Percentiles rank a stretch among this genome's conserved stretches.
These are phyloP conservation scores for Epichloe sylvatica DNA, from an alignment of 2,329 filamentous ascomycete genomes.

Conservation along the genomic window DNA sequence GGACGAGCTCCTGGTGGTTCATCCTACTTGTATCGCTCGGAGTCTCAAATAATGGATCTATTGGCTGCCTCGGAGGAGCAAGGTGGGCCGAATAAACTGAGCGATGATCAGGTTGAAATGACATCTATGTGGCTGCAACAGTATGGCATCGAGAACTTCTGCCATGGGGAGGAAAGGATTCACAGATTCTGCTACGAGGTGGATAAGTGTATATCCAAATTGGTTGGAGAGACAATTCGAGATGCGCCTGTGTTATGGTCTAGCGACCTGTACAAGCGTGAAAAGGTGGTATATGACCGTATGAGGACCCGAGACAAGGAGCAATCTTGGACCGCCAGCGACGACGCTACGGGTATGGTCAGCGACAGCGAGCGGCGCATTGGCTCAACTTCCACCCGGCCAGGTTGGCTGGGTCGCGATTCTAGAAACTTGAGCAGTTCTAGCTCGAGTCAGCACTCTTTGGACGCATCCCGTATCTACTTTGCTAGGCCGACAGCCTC, in stretches of 20 bases:
- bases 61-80: constrained; percentile 71
- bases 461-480: constrained; percentile 54
- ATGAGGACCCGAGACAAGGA: constrained; percentile 31
- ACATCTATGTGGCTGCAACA: constrained; percentile 71
- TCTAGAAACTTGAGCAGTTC: constrained; percentile 32
- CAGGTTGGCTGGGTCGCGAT: constrained; percentile 41
- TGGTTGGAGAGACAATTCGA: constrained; percentile 71
- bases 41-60: constrained; percentile 75
- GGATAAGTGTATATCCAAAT: constrained; percentile 68
- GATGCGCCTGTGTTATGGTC: constrained; percentile 86
- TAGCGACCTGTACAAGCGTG: constrained; percentile 72
- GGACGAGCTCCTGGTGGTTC: constrained; percentile 33
- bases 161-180: constrained; percentile 84
- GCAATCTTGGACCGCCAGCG: constrained; percentile 27
- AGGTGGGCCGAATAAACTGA: constrained; percentile 85
- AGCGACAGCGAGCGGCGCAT: constrained; percentile 42
- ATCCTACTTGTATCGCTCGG: constrained; percentile 64
- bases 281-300: constrained; percentile 49
- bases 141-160: constrained; percentile 80
- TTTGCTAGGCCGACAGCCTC: constrained; percentile 41
- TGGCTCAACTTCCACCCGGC: constrained; percentile 27
- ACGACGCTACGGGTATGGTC: constrained; percentile 39
- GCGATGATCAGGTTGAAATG: constrained; percentile 85
- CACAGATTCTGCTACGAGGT: constrained; percentile 89
- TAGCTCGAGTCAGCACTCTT: constrained; percentile 54